Conservation (phyloP, 2,329 filamentous ascomycete species). For the Exophiala lecanii-corni region DNA sequence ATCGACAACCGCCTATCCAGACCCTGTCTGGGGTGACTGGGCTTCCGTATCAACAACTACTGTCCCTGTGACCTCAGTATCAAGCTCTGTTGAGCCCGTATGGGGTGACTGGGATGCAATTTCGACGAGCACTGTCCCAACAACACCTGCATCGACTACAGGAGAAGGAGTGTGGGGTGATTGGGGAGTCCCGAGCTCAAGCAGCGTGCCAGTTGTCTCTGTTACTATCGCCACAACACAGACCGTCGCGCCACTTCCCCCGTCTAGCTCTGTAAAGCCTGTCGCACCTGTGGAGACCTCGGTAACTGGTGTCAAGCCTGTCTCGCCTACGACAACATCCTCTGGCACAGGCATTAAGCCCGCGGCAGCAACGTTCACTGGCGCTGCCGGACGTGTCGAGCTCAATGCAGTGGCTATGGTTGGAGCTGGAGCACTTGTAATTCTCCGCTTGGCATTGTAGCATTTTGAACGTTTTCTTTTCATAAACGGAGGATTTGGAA, state of each 20-base stretch:
- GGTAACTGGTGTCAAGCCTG: too few relatives aligned
- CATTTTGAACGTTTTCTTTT: background rate
- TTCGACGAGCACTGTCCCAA: background rate
- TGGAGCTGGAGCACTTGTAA: constrained; percentile 7
- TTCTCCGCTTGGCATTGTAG: constrained; percentile 11
- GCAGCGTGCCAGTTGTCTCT: background rate
- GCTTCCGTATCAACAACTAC: background rate
- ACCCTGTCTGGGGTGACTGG: background rate
- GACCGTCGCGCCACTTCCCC: constrained; percentile 6
- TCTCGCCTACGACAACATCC: background rate
- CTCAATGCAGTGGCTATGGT: constrained; percentile 8
- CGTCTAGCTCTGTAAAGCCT: background rate
- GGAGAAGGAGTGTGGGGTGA: background rate
- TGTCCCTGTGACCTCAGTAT: background rate
- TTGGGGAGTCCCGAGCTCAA: background rate
- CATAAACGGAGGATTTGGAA: too few relatives aligned
- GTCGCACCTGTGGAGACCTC: constrained; percentile 3
- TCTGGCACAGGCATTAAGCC: constrained; percentile 4
- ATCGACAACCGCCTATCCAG: background rate
- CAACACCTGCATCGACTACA: background rate
- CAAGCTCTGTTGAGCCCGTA: background rate
- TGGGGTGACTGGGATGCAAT: too few relatives aligned
- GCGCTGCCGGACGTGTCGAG: constrained; percentile 12
- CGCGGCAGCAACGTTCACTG: constrained; percentile 16
- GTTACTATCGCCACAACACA: constrained; percentile 13